Evolutionary conservation across 306 rosid species (phyloP).

Genomic region (Medicago lupulina): DNA sequence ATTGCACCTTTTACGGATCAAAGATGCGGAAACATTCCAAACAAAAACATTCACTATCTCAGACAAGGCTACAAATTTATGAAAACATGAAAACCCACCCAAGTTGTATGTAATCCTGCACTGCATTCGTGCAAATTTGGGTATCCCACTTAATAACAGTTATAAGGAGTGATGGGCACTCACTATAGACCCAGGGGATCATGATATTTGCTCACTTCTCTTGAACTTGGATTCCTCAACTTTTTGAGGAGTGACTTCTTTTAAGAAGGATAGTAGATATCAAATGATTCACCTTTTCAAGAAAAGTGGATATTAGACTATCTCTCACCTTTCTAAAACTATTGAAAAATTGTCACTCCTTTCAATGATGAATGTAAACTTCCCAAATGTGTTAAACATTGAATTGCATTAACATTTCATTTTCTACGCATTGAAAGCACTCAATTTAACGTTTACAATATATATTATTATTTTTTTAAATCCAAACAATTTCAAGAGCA

Average conservation of each 20-base stretch:
- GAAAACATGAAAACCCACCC: too few species aligned
- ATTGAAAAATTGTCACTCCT: background rate
- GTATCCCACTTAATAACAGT: background rate
- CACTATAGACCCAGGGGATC: background rate
- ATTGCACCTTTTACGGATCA: too few species aligned
- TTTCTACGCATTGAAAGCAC: background rate
- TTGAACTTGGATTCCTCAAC: background rate
- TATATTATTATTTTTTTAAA: too few species aligned
- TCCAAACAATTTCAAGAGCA: background rate
- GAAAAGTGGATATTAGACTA: background rate
- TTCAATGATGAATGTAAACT: background rate
- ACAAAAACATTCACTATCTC: too few species aligned
- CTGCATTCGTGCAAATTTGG: background rate
- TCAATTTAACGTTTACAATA: background rate
- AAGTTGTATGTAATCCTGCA: background rate
- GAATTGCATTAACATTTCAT: background rate
- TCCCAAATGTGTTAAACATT: background rate
- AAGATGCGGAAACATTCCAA: too few species aligned
- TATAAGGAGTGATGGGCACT: background rate
- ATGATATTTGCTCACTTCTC: background rate
- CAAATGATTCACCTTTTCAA: constrained; percentile 8
- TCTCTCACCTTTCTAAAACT: background rate
- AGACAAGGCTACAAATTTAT: too few species aligned
- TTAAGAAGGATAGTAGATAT: constrained; percentile 5
- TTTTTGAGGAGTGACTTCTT: background rate